Percentiles rank a stretch among this genome's conserved stretches.
Evolutionary conservation across 2,329 filamentous ascomycete species (phyloP).

Genomic region (Fusarium coicis): DNA sequence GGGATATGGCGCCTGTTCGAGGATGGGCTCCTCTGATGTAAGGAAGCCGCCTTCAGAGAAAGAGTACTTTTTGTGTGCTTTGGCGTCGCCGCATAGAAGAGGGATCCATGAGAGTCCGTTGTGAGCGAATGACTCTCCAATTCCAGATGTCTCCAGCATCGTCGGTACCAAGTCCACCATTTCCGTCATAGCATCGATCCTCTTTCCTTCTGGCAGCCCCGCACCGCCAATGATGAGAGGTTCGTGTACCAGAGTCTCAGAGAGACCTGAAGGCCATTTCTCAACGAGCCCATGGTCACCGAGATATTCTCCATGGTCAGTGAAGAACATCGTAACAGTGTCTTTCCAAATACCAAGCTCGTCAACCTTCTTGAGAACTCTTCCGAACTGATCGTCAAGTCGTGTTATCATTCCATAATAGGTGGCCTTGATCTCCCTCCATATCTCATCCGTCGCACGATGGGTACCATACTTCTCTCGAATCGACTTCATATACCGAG

Average conservation of each 20-base stretch:
- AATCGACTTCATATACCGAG: constrained; percentile 54
- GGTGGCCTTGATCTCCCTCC: constrained; percentile 56
- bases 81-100: constrained; percentile 37
- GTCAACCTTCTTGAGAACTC: constrained; percentile 50
- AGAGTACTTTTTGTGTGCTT: constrained; percentile 52
- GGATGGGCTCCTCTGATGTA: constrained; percentile 55
- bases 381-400: constrained; percentile 58
- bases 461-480: constrained; percentile 52
- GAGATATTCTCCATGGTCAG: constrained; percentile 59
- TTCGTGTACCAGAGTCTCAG: constrained; percentile 54
- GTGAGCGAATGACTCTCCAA: constrained; percentile 54
- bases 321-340: constrained; percentile 57
- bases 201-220: constrained; percentile 51
- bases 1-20: constrained; percentile 56
- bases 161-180: constrained; percentile 60
- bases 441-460: constrained; percentile 54
- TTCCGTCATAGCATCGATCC: constrained; percentile 51
- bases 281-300: constrained; percentile 60
- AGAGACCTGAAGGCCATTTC: constrained; percentile 59
- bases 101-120: constrained; percentile 52
- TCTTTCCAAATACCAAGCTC: constrained; percentile 50
- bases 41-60: constrained; percentile 60
- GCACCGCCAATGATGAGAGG: constrained; percentile 57
- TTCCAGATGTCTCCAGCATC: constrained; percentile 52
- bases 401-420: constrained; percentile 61